Evolutionary conservation across 805 yeast species (phyloP), one percentile per base, ranked within the genome.

Genomic region (Zygoascus tannicola): DNA sequence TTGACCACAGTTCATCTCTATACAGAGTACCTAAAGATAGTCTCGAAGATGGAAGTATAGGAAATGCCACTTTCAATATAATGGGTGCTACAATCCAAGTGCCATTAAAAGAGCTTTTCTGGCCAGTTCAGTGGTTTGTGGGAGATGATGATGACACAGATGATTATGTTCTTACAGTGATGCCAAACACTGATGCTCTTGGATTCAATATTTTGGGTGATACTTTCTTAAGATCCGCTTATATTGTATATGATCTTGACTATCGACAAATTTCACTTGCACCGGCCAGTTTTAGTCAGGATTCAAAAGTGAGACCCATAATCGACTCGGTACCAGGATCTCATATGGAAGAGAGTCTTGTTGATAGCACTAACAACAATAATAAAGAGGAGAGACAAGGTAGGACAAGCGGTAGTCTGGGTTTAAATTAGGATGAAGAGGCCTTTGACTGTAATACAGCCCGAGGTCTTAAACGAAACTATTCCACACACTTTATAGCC

Each of bases 221-320:
- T 56, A 68, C 71, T 42, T 72, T 81, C 56, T 64, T 82, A 46
- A 68, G 82, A 45, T 69, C 73, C 33, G 80, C 80, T 4, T 82
- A 81, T 56, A 70, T 76, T 19, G 85, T 80, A 14, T 78, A 73
- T 57, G 82, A 82, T 56, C 62, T 80, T 44, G 85, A 79, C 28
- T 70, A 69, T 50, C 59, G 60, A 38, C 64, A 72, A 52, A 64
- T 80, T 26, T 77, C 81, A 1, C 52, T 82, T 44, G 85, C 80
- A 3, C 77, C 68, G 53, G 73, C 72, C 22, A 50, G 50, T 35
- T 59, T 51, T 44, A 51, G 56, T n/a, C 48, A 42, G 8, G 48
- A 46, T 23, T 10, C 54, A 3, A 44, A 59, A 19, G 41, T 57
- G 19, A 56, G 59, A 32, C 55, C 56, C 3, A 56, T 62, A 33